Conservation (phyloP, 148 eudicot species). For the Silene uniflora region DNA sequence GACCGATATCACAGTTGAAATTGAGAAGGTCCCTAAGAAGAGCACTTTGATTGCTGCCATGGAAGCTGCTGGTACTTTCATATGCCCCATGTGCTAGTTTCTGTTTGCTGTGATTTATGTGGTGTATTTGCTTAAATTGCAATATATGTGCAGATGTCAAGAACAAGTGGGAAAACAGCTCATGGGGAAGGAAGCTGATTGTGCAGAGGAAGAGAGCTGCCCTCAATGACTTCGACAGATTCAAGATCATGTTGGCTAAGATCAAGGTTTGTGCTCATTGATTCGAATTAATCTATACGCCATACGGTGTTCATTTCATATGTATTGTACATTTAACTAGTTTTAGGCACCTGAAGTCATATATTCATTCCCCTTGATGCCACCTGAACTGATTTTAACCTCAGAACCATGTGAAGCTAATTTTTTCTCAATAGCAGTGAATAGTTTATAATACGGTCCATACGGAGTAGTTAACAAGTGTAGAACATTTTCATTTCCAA, state of each 20-base stretch:
- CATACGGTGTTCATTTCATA: too few species aligned
- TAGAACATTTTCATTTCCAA: too few species aligned
- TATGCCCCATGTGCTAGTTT: neutral
- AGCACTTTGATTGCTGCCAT: conserved; percentile 67
- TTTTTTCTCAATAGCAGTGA: too few species aligned
- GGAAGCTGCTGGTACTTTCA: conserved; percentile 65
- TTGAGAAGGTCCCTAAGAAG: conserved; percentile 68
- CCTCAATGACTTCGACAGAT: conserved; percentile 62
- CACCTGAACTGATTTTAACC: too few species aligned
- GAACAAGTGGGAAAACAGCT: conserved; percentile 71
- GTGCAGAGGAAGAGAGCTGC: conserved; percentile 62
- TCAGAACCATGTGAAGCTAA: too few species aligned
- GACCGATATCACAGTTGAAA: conserved; percentile 55
- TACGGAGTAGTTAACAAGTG: too few species aligned
- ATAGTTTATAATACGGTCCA: too few species aligned
- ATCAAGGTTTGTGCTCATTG: conserved; percentile 43
- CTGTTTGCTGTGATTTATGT: neutral
- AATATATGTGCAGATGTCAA: conserved; percentile 41
- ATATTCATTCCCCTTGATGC: too few species aligned
- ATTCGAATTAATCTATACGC: neutral
- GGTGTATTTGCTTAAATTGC: neutral
- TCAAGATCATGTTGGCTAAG: conserved; percentile 74
- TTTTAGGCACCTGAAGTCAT: too few species aligned
- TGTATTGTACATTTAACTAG: neutral
- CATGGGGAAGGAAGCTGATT: conserved; percentile 66